Percentiles rank a stretch among this genome's conserved stretches.
phyloP scores from a whole-genome alignment of 148 eudicot genomes.

The Spergularia marina region DNA sequence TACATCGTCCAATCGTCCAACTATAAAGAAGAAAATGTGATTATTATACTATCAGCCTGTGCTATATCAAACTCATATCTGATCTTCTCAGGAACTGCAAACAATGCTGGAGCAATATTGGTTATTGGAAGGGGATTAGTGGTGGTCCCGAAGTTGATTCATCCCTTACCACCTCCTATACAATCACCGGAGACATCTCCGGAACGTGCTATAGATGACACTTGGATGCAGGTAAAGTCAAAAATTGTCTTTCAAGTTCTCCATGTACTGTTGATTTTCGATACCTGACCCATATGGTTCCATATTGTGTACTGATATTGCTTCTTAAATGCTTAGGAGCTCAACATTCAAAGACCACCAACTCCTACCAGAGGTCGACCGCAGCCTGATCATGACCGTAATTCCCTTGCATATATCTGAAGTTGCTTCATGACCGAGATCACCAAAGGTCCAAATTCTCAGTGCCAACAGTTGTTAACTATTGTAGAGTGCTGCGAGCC shows the following conservation, averaged over 20 bases:
- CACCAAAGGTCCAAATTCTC: background rate
- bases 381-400: slow-evolving; percentile 78
- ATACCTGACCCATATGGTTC: background rate
- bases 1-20: background rate
- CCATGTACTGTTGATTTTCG: background rate
- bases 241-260: background rate
- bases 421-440: slow-evolving; percentile 9
- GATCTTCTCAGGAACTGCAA: slow-evolving; percentile 69
- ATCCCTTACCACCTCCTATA: slow-evolving; percentile 85
- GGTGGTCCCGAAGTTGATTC: slow-evolving; percentile 94
- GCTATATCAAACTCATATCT: background rate
- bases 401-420: slow-evolving; percentile 84
- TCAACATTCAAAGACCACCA: slow-evolving; percentile 92
- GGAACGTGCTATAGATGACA: slow-evolving; percentile 62
- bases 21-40: background rate
- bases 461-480: background rate
- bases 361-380: slow-evolving; percentile 95
- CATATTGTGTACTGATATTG: background rate
- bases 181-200: slow-evolving; percentile 92
- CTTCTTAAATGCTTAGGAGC: slow-evolving; percentile 48
- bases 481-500: slow-evolving; percentile 5
- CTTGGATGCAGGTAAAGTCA: slow-evolving; percentile 84
- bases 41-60: background rate
- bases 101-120: slow-evolving; percentile 97
- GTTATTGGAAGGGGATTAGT: slow-evolving; percentile 95